Base-by-base conservation (phyloP, 129 eudicot genomes). In the Chrysanthemum seticuspe region DNA sequence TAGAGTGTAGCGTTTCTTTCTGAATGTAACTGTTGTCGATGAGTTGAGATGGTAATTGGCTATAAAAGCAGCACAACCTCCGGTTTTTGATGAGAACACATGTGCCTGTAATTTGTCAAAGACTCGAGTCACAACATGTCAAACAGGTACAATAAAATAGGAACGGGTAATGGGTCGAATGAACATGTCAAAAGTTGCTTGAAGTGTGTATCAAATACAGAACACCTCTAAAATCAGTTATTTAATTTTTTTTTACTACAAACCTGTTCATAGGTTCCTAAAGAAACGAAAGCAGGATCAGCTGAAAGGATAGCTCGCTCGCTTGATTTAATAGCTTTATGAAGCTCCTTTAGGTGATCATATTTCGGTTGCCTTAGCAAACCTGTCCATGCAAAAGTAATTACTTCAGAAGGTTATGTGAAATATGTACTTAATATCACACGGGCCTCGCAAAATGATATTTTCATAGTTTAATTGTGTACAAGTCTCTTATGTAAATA, bases 331-430 rank as follows among this genome's bases (percentile, higher is more conserved):
- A 91, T 80, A 34, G 90, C 96, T 62, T 48, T 82, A 70, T 91
- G 97, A 74, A 91, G 87, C 84, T 77, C 96, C 87, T 76, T 86
- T 59, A 91, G 76, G 76, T 91, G 97, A 59, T 78, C 79, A 70
- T 91, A 91, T 76, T 91, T 91, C 1, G 95, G 97, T 65, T 91
- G 97, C 78, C 87, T 88, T 16, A 79, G 74, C 84, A 91, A 78
- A 62, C 97, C 97, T 91, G 73, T 68, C 7, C 36, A 44, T 81
- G 18, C 34, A 12, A 52, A 65, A 47, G 11, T 34, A 53, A 55
- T 29, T 67, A 50, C 48, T 53, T 76, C 36, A 53, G 9, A 65
- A 36, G 3, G 29, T 12, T 2, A 51, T 13, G 53, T 9, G 23
- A 36, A 64, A 40, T 6, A n/a, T 16, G 13, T 31, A 62, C 10